Percentiles rank a stretch among this genome's conserved stretches.
These are phyloP conservation scores for Dillenia suffruticosa DNA, from an alignment of 164 flowering plant genomes.

Conservation along the genomic window DNA sequence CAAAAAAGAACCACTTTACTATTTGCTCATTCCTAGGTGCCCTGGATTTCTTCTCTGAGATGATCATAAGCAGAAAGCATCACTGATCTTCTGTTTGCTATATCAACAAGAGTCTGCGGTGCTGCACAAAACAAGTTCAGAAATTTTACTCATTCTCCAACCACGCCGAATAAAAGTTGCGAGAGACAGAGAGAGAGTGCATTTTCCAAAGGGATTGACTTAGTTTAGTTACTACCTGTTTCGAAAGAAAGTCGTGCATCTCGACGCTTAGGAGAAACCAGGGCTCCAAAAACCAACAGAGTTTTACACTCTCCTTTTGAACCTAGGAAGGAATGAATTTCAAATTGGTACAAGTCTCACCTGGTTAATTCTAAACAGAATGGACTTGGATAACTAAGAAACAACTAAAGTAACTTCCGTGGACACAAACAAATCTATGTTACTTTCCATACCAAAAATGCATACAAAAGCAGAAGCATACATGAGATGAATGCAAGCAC, in stretches of 20 bases:
- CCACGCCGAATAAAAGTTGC: background rate
- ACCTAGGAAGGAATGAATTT: conserved; percentile 28
- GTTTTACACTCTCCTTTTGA: conserved; percentile 64
- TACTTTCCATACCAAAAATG: background rate
- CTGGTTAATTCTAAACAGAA: background rate
- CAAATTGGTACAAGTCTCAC: background rate
- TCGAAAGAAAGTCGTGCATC: conserved; percentile 81
- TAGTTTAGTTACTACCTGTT: conserved; percentile 41
- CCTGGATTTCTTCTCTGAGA: conserved; percentile 30
- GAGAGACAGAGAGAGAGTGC: background rate
- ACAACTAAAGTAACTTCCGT: background rate
- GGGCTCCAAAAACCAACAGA: conserved; percentile 69
- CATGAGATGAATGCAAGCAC: background rate
- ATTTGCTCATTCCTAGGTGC: conserved; percentile 9
- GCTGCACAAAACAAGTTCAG: conserved; percentile 38
- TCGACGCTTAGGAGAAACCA: conserved; percentile 90
- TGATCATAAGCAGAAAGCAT: conserved; percentile 49
- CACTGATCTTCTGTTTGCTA: conserved; percentile 67
- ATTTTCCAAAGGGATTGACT: background rate
- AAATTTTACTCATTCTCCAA: background rate
- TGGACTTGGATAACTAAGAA: background rate
- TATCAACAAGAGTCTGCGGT: conserved; percentile 55
- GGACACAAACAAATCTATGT: too few species aligned
- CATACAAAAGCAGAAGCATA: background rate
- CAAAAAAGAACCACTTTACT: background rate